phyloP scores from a whole-genome alignment of 306 rosid species.

The Purshia tridentata region DNA sequence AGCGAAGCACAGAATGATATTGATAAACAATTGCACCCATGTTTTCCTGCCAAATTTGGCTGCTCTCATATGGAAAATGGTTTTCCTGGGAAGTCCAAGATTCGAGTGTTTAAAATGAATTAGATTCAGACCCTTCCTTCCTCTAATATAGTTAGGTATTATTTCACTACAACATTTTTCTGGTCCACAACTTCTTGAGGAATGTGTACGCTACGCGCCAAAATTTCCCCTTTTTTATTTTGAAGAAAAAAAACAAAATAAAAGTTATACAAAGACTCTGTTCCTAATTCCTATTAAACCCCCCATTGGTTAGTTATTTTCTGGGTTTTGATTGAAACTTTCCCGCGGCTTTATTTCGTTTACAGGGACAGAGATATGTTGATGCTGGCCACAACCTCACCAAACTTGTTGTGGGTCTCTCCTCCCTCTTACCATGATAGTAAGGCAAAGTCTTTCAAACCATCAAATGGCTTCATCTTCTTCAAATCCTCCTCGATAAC shows the following conservation, averaged over 20 bases:
- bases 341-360: conserved; percentile 18
- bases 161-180: not conserved
- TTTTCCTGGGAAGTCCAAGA: not conserved
- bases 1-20: conserved; percentile 32
- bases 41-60: conserved; percentile 19
- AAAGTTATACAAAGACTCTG: not conserved
- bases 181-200: conserved; percentile 34
- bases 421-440: conserved; percentile 9
- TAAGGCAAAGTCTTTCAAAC: conserved; percentile 5
- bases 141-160: not conserved
- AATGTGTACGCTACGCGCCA: conserved; percentile 32
- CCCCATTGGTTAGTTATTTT: not conserved
- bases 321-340: not conserved
- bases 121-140: conserved; percentile 11
- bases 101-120: not conserved
- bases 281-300: not conserved
- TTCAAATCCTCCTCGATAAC: conserved; percentile 30
- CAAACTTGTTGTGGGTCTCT: conserved; percentile 28
- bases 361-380: conserved; percentile 29
- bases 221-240: not conserved
- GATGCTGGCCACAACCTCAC: conserved; percentile 29
- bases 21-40: conserved; percentile 38
- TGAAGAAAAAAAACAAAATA: too few species aligned
- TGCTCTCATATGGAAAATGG: conserved; percentile 4
- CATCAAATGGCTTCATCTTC: conserved; percentile 31